These are phyloP conservation scores for Entomortierella parvispora DNA, from an alignment of 192 early-diverging fungal species.

Conservation along the genomic window DNA sequence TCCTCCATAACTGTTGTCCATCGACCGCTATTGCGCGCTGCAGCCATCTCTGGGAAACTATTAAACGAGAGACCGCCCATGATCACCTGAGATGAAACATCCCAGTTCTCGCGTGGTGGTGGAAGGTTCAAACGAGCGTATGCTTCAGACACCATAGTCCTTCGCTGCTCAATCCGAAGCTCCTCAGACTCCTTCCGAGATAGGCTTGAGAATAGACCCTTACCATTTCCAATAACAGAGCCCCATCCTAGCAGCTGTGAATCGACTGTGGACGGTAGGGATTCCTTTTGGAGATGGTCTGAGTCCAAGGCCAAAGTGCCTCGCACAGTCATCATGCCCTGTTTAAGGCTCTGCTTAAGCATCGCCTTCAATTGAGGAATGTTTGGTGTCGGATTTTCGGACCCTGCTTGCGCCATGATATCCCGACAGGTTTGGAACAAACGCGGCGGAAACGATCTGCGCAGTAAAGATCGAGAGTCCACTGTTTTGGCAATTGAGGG, in stretches of 20 bases:
- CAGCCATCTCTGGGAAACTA: neutral
- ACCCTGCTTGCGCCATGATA: slow-evolving; percentile 25
- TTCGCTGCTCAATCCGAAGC: slow-evolving; percentile 15
- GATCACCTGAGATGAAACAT: slow-evolving; percentile 18
- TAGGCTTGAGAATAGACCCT: slow-evolving; percentile 40
- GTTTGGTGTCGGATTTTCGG: neutral
- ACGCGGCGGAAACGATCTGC: slow-evolving; percentile 13
- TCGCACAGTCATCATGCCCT: slow-evolving; percentile 19
- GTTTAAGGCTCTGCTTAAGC: slow-evolving; percentile 30
- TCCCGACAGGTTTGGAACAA: slow-evolving; percentile 27
- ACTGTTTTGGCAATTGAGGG: neutral
- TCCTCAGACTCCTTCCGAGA: slow-evolving; percentile 16
- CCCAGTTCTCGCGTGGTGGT: slow-evolving; percentile 30
- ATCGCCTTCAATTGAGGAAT: slow-evolving; percentile 13
- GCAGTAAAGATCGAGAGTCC: slow-evolving; percentile 1
- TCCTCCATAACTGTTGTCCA: slow-evolving; percentile 22
- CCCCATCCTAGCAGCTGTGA: slow-evolving; percentile 21
- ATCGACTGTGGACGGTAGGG: neutral
- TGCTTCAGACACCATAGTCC: slow-evolving; percentile 16
- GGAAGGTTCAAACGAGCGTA: slow-evolving; percentile 19
- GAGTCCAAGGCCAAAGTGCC: neutral
- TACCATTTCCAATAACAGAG: slow-evolving; percentile 35
- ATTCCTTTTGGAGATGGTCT: neutral
- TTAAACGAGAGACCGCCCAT: slow-evolving; percentile 4
- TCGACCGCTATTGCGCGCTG: neutral